Conservation (phyloP, 108 stramenopile genomes). For the Fragilaria crotonensis region DNA sequence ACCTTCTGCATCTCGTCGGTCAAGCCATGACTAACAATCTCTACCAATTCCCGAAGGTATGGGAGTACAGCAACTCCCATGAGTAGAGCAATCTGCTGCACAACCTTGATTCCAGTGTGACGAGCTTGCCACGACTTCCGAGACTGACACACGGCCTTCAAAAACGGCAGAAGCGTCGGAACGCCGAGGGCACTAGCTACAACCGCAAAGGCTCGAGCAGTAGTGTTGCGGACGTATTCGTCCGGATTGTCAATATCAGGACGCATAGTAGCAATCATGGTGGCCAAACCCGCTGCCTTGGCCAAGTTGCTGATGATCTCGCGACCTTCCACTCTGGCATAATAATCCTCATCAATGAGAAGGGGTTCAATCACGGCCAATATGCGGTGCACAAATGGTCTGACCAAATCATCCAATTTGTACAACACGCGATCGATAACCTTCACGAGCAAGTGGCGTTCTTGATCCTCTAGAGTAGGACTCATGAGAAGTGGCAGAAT, state of each 20-base stretch:
- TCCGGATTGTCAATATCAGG: constrained; percentile 99
- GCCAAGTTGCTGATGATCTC: constrained; percentile 99
- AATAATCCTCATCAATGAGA: constrained; percentile 99
- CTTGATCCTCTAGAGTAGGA: constrained; percentile 97
- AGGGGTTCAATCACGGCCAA: constrained; percentile 97
- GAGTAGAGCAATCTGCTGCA: constrained; percentile 98
- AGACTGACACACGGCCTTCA: constrained; percentile 97
- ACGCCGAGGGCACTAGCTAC: constrained; percentile 98
- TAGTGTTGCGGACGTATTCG: constrained; percentile 97
- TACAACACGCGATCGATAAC: constrained; percentile 98
- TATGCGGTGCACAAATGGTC: constrained; percentile 96
- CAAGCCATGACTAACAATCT: constrained; percentile 94
- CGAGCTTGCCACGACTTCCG: constrained; percentile 98
- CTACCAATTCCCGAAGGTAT: constrained; percentile 91
- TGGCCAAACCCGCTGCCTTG: constrained; percentile 98
- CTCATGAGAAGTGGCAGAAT: constrained; percentile 97
- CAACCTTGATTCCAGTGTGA: constrained; percentile 98
- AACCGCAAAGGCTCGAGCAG: constrained; percentile 96
- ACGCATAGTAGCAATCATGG: constrained; percentile 99
- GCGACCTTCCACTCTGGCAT: constrained; percentile 95
- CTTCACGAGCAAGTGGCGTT: constrained; percentile 98
- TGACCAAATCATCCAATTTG: constrained; percentile 94
- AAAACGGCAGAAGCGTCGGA: constrained; percentile 92
- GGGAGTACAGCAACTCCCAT: constrained; percentile 98
- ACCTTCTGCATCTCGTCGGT: constrained; percentile 97